Percentiles rank a stretch among this genome's conserved stretches.
Evolutionary conservation across 2,329 filamentous ascomycete genomes (phyloP).

Genomic region (Emmonsiellopsis sp.): DNA sequence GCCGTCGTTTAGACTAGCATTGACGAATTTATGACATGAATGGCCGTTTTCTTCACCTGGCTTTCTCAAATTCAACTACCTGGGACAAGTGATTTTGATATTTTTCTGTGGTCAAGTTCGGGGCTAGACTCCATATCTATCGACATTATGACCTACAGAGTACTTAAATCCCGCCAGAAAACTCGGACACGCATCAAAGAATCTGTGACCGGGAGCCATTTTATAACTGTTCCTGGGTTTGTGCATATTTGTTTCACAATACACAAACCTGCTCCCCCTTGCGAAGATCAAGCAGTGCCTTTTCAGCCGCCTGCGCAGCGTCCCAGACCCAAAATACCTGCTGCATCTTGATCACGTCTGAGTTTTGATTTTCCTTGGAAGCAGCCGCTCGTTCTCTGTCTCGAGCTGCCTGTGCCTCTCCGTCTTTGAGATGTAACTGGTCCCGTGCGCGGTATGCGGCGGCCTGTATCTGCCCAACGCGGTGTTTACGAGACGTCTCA

Average conservation of each 20-base stretch:
- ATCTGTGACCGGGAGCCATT: no score
- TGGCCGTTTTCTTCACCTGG: no score
- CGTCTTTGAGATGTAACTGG: slow-evolving; percentile 48
- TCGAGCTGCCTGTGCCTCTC: slow-evolving; percentile 50
- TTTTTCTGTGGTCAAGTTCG: no score
- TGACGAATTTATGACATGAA: no score
- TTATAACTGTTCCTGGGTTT: no score
- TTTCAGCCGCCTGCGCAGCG: neutral
- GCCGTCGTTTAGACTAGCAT: no score
- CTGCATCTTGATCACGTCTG: neutral
- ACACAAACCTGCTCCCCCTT: neutral
- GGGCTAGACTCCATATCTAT: no score
- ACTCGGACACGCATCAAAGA: no score
- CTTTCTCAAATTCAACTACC: no score
- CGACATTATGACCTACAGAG: no score
- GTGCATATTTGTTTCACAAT: neutral
- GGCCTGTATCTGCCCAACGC: slow-evolving; percentile 49
- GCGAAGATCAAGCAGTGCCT: neutral
- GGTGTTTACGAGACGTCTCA: slow-evolving; percentile 46
- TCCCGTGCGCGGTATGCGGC: slow-evolving; percentile 47
- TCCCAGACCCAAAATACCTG: neutral
- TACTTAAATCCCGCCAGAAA: no score
- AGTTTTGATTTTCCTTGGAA: slow-evolving; percentile 53
- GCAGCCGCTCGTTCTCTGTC: slow-evolving; percentile 43
- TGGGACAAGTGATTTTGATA: no score